Conservation (phyloP, 2,329 filamentous ascomycete species). For the Arthrinium puccinioides region DNA sequence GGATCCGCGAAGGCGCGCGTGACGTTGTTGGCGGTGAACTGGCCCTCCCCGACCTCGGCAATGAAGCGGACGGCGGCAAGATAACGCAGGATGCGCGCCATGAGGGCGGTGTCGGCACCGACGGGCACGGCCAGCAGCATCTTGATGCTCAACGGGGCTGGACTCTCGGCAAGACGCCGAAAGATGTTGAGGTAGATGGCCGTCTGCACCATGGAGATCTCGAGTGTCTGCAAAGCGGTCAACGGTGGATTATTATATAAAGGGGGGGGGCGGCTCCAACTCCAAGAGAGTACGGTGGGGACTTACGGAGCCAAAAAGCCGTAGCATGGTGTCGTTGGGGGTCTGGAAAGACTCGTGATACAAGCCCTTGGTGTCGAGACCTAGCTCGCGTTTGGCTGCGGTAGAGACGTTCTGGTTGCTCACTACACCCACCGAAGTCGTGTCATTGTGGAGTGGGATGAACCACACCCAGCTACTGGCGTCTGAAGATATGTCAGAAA, state of each 20-base stretch:
- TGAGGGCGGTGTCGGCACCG: constrained; percentile 5
- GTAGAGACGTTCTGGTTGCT: constrained; percentile 28
- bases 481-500: constrained; percentile 19
- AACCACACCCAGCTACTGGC: constrained; percentile 42
- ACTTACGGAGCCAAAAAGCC: constrained; percentile 19
- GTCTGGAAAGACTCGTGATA: constrained; percentile 29
- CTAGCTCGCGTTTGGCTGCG: constrained; percentile 23
- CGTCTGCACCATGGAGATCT: too few species aligned
- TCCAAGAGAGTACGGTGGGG: constrained; percentile 27
- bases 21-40: constrained; percentile 7
- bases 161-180: too few species aligned
- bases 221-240: too few species aligned
- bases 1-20: too few species aligned
- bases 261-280: not conserved
- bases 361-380: constrained; percentile 19
- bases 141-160: too few species aligned
- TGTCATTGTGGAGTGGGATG: constrained; percentile 42
- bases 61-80: constrained; percentile 6
- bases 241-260: too few species aligned
- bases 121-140: too few species aligned
- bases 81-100: constrained; percentile 6
- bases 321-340: too few species aligned
- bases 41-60: constrained; percentile 9
- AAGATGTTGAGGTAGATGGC: too few species aligned
- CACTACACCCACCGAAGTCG: constrained; percentile 34